Evolutionary conservation across 176 grass and related monocot species (phyloP), one percentile per base, ranked within the genome.

Genomic region (Triticum urartu): DNA sequence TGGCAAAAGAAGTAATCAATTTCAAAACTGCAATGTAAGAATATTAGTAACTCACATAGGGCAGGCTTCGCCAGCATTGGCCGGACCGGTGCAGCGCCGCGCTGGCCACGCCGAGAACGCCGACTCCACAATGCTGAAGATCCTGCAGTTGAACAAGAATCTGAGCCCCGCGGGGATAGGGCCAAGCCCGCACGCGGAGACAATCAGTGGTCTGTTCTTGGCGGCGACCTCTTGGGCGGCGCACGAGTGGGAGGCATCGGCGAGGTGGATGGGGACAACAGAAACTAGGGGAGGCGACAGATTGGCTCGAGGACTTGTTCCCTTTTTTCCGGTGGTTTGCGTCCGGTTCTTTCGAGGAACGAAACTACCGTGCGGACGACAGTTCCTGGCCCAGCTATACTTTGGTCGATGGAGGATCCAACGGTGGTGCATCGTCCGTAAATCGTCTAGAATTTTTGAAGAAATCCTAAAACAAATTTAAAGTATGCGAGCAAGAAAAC

Each of bases 121-220:
- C 7, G 95, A 95, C 81, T 98, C 93, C 30, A 81, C 93, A 18
- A 93, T 98, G n/a, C 83, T 91, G 2, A 40, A 95, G 79, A 56
- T 98, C 75, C 87, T 84, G 68, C 84, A 63, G 83, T 98, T 72
- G 78, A 93, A 95, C 50, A 98, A 34, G 70, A 93, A 68, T 35
- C 95, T 93, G 47, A 95, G 79, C 86, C 95, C 93, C 5, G 89
- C 93, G 2, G 91, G 93, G 21, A 98, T 15, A 12, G 95, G 95
- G 78, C 93, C 95, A 45, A 98, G 95, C 45, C 95, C 93, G 65
- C 95, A 95, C 6, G 93, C 86, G 56, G 91, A 95, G 60, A 98
- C 32, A 24, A 98, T 76, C 13, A 98, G 84, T 15, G 95, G 89
- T 1, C 95, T 91, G 7, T 48, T 82, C 72, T 28, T 54, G 24